Base-by-base conservation (phyloP, 176 grass and related monocot genomes). In the Metroxylon sagu region DNA sequence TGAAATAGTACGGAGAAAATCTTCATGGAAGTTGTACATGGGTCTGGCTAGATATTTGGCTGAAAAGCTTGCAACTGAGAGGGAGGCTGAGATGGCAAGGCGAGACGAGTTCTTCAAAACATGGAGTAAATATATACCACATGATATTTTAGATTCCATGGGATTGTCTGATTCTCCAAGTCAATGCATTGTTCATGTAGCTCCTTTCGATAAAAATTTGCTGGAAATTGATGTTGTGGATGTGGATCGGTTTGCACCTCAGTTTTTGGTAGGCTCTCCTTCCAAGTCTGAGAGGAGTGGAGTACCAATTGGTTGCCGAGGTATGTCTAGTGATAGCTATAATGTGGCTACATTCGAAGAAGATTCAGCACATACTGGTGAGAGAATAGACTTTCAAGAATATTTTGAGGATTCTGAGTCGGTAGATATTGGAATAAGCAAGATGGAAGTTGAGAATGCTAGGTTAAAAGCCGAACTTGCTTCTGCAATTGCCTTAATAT, bases 391-490 rank as follows among this genome's bases (percentile, higher is more conserved):
- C 25, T 74, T 85, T 18, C 79, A 79, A 67, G 80, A 79, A 71
- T 62, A 83, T 74, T 70, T 89, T 3, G 79, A 74, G 49, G 63
- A 28, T 59, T 85, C 70, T 50, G 84, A 92, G 52, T 67, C 73
- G 29, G 79, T 91, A 14, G 82, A 79, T 66, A 90, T 95, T 72
- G 72, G 94, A 62, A 98, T 84, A 26, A 83, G 94, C 65, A 92
- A 76, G 61, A 48, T 98, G 48, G 94, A 98, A 85, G 85, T 98
- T 51, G 94, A 98, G 57, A 98, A 98, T 51, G 88, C 82, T 48
- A 87, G 63, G 63, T 83, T 98, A 70, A 98, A 93, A 73, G 88
- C 88, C 23, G 88, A 93, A 25, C 88, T 98, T 80, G 94, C 94
- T 78, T 92, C 84, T 50, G 85, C 84, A 27, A 93, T 98, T 85